A percentile compares a stretch with the other conserved stretches of the same genome.
These are phyloP conservation scores for Nicotiana sylvestris DNA, from an alignment of 257 asterid species.

Conservation along the genomic window DNA sequence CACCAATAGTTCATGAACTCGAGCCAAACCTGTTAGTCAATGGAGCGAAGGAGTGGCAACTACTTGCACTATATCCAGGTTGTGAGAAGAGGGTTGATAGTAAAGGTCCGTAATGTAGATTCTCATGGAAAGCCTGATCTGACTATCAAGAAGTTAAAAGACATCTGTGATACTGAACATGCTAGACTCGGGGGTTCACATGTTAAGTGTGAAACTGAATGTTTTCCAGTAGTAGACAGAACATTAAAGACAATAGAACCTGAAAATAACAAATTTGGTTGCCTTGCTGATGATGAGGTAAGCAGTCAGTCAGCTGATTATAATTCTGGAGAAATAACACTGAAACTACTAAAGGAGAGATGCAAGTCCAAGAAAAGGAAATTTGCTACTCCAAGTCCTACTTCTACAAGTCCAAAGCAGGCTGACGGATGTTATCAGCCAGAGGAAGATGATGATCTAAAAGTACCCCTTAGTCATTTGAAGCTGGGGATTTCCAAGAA, in stretches of 20 bases:
- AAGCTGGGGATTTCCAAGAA: background rate
- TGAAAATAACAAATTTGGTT: constrained; percentile 12
- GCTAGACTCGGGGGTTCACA: constrained; percentile 17
- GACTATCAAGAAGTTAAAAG: constrained; percentile 38
- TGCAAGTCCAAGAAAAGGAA: constrained; percentile 58
- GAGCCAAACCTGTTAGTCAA: constrained; percentile 19
- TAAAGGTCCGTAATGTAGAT: constrained; percentile 33
- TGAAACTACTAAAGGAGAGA: constrained; percentile 50
- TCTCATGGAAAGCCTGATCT: constrained; percentile 37
- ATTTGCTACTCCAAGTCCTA: constrained; percentile 12
- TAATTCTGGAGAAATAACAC: constrained; percentile 38
- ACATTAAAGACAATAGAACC: constrained; percentile 28
- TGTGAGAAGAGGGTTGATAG: constrained; percentile 36
- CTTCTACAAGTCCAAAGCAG: constrained; percentile 15
- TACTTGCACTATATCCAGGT: constrained; percentile 48
- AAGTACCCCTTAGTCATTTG: constrained; percentile 10
- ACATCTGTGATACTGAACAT: constrained; percentile 37
- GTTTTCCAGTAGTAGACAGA: constrained; percentile 33
- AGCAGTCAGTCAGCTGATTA: constrained; percentile 23
- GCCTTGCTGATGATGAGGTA: constrained; percentile 3
- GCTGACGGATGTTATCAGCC: constrained; percentile 19
- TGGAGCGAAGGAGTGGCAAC: constrained; percentile 48
- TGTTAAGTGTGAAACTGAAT: constrained; percentile 25
- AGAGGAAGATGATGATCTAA: constrained; percentile 24
- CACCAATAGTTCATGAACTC: constrained; percentile 4